A percentile compares a stretch with the other conserved stretches of the same genome.
Evolutionary conservation across 139 green algal species (phyloP).

Genomic region (Gonium pectorale): DNA sequence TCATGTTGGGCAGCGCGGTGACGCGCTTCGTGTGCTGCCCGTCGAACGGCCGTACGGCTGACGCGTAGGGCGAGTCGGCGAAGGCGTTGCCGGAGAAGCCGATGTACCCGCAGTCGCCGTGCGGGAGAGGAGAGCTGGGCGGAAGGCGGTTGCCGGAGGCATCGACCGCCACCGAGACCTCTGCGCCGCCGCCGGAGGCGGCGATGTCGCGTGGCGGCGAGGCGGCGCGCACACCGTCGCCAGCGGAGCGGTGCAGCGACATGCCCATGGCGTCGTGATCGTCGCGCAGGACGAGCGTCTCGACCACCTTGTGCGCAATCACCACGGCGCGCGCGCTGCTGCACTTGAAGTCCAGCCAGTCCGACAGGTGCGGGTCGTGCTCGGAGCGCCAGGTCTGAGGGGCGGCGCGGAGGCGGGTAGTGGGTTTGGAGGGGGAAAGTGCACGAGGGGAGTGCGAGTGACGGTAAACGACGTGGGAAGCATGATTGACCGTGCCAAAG

Average conservation of each 20-base stretch:
- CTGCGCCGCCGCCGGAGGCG: neutral
- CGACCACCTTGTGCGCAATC: neutral
- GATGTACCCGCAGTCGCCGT: too few relatives aligned
- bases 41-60: neutral
- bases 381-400: too few relatives aligned
- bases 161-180: neutral
- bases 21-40: too few relatives aligned
- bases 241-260: neutral
- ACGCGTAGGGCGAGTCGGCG: neutral
- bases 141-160: neutral
- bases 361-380: neutral
- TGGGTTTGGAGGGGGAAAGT: too few relatives aligned
- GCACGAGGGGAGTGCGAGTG: too few relatives aligned
- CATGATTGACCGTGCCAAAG: too few relatives aligned
- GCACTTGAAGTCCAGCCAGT: constrained; percentile 44
- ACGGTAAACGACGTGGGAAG: too few relatives aligned
- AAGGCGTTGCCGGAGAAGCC: neutral
- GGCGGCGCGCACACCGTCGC: neutral
- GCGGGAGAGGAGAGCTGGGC: too few relatives aligned
- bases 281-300: neutral
- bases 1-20: too few relatives aligned
- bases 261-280: neutral
- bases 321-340: constrained; percentile 14
- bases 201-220: neutral
- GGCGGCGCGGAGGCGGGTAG: too few relatives aligned